Percentiles rank a stretch among this genome's conserved stretches.
Evolutionary conservation across 1,139 yeast genomes (phyloP).

Genomic region (Lodderomyces jiufengensis): DNA sequence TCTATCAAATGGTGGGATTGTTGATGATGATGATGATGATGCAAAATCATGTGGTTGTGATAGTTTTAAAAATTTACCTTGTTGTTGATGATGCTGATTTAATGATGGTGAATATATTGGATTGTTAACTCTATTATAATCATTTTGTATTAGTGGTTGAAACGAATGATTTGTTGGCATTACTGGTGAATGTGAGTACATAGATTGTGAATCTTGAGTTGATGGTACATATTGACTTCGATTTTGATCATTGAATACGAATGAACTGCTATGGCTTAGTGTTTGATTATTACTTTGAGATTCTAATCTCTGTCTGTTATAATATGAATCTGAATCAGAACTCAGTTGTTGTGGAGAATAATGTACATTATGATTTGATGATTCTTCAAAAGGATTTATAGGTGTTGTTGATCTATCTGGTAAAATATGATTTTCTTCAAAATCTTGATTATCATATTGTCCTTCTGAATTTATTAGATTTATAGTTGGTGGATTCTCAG

Average conservation of each 20-base stretch:
- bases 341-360: constrained; percentile 1
- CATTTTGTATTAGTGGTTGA: neutral
- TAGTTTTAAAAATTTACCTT: too few species aligned
- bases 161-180: constrained; percentile 1
- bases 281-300: neutral
- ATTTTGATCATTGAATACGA: neutral
- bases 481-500: too few species aligned
- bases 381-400: constrained; percentile 1
- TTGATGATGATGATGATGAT: neutral
- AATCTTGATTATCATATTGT: neutral
- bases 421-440: neutral
- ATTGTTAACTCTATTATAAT: neutral
- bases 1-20: constrained; percentile 8
- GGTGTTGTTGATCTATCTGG: constrained; percentile 1
- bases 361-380: neutral
- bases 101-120: neutral
- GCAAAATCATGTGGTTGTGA: too few species aligned
- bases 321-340: constrained; percentile 1
- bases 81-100: constrained; percentile 1
- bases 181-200: constrained; percentile 1
- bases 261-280: too few species aligned
- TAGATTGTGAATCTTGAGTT: neutral
- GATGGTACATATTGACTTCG: neutral
- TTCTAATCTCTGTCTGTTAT: neutral
- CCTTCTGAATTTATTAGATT: too few species aligned